Evolutionary conservation across 2,329 filamentous ascomycete genomes (phyloP).

Genomic region (Moelleriella libera): DNA sequence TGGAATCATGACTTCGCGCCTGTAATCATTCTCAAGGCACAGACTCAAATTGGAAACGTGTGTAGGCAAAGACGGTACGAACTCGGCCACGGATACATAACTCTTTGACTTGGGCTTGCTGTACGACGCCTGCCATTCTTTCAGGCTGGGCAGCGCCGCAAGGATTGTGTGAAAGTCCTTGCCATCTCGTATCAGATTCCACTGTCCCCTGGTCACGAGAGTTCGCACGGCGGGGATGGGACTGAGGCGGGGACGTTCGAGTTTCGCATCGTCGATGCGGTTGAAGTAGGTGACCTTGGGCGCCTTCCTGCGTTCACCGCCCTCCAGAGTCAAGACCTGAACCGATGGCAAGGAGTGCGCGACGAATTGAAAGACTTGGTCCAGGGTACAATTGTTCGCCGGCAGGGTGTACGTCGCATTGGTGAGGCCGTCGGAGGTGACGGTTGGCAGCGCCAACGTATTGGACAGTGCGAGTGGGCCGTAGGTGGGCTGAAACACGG

Average conservation of each 20-base stretch:
- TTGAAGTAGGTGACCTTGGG: conserved; percentile 40
- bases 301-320: conserved; percentile 64
- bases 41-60: conserved; percentile 51
- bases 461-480: conserved; percentile 26
- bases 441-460: conserved; percentile 31
- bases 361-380: conserved; percentile 55
- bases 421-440: conserved; percentile 41
- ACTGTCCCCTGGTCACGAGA: conserved; percentile 60
- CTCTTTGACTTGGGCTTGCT: conserved; percentile 63
- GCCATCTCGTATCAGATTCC: conserved; percentile 56
- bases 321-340: conserved; percentile 57
- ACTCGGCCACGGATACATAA: conserved; percentile 54
- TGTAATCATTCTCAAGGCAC: conserved; percentile 58
- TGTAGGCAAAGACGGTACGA: conserved; percentile 41
- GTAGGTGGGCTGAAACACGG: conserved; percentile 51
- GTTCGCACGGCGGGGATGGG: conserved; percentile 41
- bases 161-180: conserved; percentile 50
- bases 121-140: conserved; percentile 48
- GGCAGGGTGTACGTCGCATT: conserved; percentile 44
- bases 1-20: conserved; percentile 46
- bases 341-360: conserved; percentile 42
- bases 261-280: conserved; percentile 6
- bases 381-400: conserved; percentile 52
- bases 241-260: conserved; percentile 10
- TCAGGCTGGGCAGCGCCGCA: conserved; percentile 49